Base-by-base conservation (phyloP, 2,329 filamentous ascomycete species). In the Pestalotiopsis sp. region DNA sequence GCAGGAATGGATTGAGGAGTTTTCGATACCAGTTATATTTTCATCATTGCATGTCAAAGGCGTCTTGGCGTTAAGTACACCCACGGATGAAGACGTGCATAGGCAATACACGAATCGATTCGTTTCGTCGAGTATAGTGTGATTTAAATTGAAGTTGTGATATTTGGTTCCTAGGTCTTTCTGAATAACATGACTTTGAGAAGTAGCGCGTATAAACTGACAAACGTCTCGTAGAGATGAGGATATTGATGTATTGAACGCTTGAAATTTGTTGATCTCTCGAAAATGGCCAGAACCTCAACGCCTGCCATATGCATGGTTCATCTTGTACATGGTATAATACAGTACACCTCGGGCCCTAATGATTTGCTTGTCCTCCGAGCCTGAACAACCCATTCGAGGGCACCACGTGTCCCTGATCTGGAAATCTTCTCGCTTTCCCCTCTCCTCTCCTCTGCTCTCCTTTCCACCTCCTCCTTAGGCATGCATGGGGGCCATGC, bases 401-500 rank as follows among this genome's bases (percentile, higher is more conserved):
- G n/a, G 23, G 13, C 4, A 2, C 20, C 23, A 11, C 23, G 1
- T 14, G 23, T 13, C 23, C 23, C 14, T 27, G 27, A 4, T 23
- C n/a, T 5, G 23, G 11, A 14, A 25, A 59, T 4, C 14, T 59
- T 17, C 31, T 25, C 31, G 12, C 38, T 17, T 39, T 45, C 6
- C 31, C 31, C 12, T 20, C 41, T 36, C 12, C 36, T 36, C 9
- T 9, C 31, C 12, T 20, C 41, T 36, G 9, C 36, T 36, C 9
- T 9, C 49, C 69, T 58, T 73, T 56, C 70, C 13, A 20, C n/a
- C 6, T 52, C 36, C 6, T 58, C 27, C 23, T 75, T 82, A 89
- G 49, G 84, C 87, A 75, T 89, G 86, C 82, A 87, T 86, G 25
- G 96, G 95, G 67, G 96, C 96, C 87, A 99, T 89, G 75, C 93